Conservation (phyloP, 2,329 filamentous ascomycete species). For the Stachybotrys chartarum region DNA sequence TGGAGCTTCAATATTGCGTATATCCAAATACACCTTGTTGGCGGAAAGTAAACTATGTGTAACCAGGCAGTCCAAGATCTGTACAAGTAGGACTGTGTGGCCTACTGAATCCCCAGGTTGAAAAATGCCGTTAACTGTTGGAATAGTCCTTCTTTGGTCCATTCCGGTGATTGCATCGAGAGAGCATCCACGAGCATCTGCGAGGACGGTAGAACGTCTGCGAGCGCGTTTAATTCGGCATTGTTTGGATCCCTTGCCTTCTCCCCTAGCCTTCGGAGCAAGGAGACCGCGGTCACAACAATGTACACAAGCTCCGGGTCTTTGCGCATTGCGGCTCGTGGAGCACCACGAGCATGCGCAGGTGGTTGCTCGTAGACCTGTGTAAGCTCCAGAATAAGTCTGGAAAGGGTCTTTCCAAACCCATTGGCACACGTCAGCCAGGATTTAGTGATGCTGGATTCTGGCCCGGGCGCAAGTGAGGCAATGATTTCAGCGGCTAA, state of each 20-base stretch:
- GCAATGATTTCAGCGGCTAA: slow-evolving; percentile 84
- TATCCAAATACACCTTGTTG: not conserved
- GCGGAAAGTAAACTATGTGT: slow-evolving; percentile 1
- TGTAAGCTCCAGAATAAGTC: slow-evolving; percentile 66
- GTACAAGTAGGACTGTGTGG: slow-evolving; percentile 1
- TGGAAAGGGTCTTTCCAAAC: slow-evolving; percentile 73
- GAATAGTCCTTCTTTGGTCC: slow-evolving; percentile 58
- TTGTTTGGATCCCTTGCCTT: slow-evolving; percentile 56
- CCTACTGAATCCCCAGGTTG: slow-evolving; percentile 16
- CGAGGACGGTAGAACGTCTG: slow-evolving; percentile 56
- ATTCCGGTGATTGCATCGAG: slow-evolving; percentile 55
- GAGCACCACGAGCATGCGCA: slow-evolving; percentile 20
- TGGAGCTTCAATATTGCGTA: slow-evolving; percentile 6
- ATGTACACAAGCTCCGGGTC: slow-evolving; percentile 54
- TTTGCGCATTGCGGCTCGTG: slow-evolving; percentile 27
- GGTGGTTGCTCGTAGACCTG: slow-evolving; percentile 49
- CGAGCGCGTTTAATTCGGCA: slow-evolving; percentile 43
- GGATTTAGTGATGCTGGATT: slow-evolving; percentile 62
- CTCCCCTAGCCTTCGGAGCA: slow-evolving; percentile 62
- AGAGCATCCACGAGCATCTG: slow-evolving; percentile 62
- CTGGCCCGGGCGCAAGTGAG: slow-evolving; percentile 63
- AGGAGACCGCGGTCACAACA: slow-evolving; percentile 58
- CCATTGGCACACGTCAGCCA: slow-evolving; percentile 84
- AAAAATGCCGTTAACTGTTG: slow-evolving; percentile 58
- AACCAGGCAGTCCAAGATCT: slow-evolving; percentile 9